Evolutionary conservation across 164 flowering plant species (phyloP).

Genomic region (Brasenia schreberi): DNA sequence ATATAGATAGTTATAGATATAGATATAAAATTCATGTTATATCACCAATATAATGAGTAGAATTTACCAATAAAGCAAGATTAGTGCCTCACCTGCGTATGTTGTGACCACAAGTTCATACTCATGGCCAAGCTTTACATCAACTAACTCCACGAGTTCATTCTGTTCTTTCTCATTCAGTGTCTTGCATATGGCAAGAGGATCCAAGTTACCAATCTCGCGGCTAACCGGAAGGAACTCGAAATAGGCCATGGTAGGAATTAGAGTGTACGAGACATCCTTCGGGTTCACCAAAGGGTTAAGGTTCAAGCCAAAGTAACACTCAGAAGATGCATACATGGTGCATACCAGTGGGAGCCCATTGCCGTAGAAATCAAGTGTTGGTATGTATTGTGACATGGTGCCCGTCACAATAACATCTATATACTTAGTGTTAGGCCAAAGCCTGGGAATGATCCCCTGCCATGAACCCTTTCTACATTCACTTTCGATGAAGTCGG

Average conservation of each 20-base stretch:
- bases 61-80: background rate
- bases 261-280: slow-evolving; percentile 81
- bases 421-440: slow-evolving; percentile 94
- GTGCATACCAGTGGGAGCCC: slow-evolving; percentile 88
- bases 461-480: slow-evolving; percentile 64
- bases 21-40: too few relatives aligned
- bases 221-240: slow-evolving; percentile 79
- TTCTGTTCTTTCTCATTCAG: slow-evolving; percentile 58
- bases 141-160: slow-evolving; percentile 66
- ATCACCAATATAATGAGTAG: too few relatives aligned
- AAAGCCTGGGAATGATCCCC: slow-evolving; percentile 80
- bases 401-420: slow-evolving; percentile 97
- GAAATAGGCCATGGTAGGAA: slow-evolving; percentile 87
- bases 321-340: slow-evolving; percentile 95
- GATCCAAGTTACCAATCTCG: slow-evolving; percentile 15
- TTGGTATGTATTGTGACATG: slow-evolving; percentile 94
- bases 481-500: slow-evolving; percentile 59
- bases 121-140: slow-evolving; percentile 84
- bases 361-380: slow-evolving; percentile 78
- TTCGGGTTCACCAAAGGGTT: slow-evolving; percentile 76
- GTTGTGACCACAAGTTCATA: slow-evolving; percentile 98
- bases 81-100: slow-evolving; percentile 49
- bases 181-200: slow-evolving; percentile 35
- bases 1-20: too few relatives aligned
- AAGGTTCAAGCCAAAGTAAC: slow-evolving; percentile 84